Base-by-base conservation (phyloP, 1,284 basidiomycete species). In the Malassezia vespertilionis region DNA sequence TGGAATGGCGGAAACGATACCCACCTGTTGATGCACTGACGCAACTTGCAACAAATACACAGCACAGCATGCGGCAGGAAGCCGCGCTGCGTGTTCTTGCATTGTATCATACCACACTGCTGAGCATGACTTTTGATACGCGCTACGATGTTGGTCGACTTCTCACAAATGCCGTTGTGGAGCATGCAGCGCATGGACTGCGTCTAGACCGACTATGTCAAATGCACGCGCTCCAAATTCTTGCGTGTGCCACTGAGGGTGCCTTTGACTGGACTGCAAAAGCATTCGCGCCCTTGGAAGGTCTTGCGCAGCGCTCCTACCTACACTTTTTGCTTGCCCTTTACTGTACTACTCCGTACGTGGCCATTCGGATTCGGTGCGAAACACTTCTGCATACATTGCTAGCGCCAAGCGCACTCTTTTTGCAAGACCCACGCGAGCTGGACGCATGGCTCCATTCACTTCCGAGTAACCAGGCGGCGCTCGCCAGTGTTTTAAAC, bases 141-240 rank as follows among this genome's bases (percentile, higher is more conserved):
- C 77, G 81, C 36, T 90, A 90, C 63, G 89, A 95, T 67, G 79
- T 83, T 15, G 86, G 86, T 11, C 86, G 86, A 63, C 70, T 89
- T 23, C 72, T 90, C 17, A 75, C 76, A 40, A 79, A 75, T 41
- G 75, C 78, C 36, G 72, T 75, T 23, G 51, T 63, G 18, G 44
- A 28, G 12, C 9, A 23, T 1, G 15, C 31, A 5, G 17, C 40
- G 17, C 23, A 24, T 10, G 26, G 15, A 15, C 30, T 20, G 39
- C 31, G 12, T 12, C 71, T 89, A 17, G 76, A 80, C 48, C 76
- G 76, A 6, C 50, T 83, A 62, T 76, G 76, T 40, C 83, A 86
- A 66, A 73, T 93, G 3, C 89, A 93, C 63, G 78, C 87, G 0
- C 71, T 93, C 14, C 76, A 82, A 11, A 57, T 64, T 24, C 46